Base-by-base conservation (phyloP, 768 basidiomycete genomes). In the Boletellus ananiceps region DNA sequence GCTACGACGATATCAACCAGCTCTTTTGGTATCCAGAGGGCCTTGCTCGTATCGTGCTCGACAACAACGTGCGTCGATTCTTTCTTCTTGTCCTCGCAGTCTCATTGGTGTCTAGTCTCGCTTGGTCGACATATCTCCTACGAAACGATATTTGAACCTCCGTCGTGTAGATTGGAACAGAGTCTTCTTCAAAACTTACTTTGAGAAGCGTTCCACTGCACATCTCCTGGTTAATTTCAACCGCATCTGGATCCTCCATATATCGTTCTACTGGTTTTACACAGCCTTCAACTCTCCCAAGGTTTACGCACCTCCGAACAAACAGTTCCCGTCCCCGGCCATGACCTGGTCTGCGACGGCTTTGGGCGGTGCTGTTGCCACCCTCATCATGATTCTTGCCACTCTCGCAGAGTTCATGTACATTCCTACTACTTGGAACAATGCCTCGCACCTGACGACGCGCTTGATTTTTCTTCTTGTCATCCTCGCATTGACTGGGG, bases 11-110 rank as follows among this genome's bases (percentile, higher is more conserved):
- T 66, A 91, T 99, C 72, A 99, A 99, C 67, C 96, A 99, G 63
- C 74, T 98, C 19, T 99, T 99, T 72, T 99, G 96, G 96, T 99
- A 98, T 67, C 96, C 96, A 3, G 96, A 99, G 67, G 96, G 96
- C 44, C 79, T 99, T 46, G 88, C 91, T 1, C 86, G 90, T 58
- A 97, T 99, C 57, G 83, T 93, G 13, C 78, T 98, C 27, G 77
- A 74, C 32, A 93, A 97, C 67, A 89, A 88, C 61, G 92, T 93
- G 58, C 49, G 82, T 70, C 15, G 5, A 0, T 19, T 25, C 29
- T 0, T 16, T 7, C 0, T 3, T 27, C 8, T 43, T 18, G 18
- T 44, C 5, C 23, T 7, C 43, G 2, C 4, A 12, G 14, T 16
- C 60, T 66, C 31, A 57, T 44, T 44, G 32, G 18, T 15, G 2